phyloP scores from a whole-genome alignment of 345 rosid genomes.

The Chamaenerion angustifolium region DNA sequence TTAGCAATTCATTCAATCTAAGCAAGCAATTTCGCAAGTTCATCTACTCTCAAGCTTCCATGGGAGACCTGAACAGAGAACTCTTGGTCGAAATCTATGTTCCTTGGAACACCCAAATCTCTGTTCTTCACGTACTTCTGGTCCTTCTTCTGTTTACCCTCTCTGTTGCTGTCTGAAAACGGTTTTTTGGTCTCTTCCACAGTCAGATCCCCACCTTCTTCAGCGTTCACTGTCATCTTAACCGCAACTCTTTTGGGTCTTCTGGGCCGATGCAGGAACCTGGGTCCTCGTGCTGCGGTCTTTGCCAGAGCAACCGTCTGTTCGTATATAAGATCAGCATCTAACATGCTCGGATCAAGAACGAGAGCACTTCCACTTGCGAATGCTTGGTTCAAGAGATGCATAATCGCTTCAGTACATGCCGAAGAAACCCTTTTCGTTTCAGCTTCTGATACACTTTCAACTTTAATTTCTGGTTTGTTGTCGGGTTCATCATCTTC shows the following conservation, averaged over 20 bases:
- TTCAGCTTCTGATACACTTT: slow-evolving; percentile 19
- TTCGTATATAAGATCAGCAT: slow-evolving; percentile 47
- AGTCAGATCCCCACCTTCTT: slow-evolving; percentile 11
- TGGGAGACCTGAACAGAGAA: slow-evolving; percentile 20
- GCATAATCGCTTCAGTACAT: slow-evolving; percentile 26
- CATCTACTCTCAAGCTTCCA: slow-evolving; percentile 68
- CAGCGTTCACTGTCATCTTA: slow-evolving; percentile 27
- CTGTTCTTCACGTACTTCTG: slow-evolving; percentile 6
- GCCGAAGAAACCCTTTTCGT: slow-evolving; percentile 6
- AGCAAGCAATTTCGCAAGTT: slow-evolving; percentile 71
- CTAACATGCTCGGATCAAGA: slow-evolving; percentile 31
- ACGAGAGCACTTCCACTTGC: slow-evolving; percentile 55
- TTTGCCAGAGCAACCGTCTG: slow-evolving; percentile 40
- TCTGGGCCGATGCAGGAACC: slow-evolving; percentile 27
- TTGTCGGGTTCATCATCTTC: slow-evolving; percentile 1
- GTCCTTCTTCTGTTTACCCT: slow-evolving; percentile 8
- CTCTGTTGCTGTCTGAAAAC: slow-evolving; percentile 12
- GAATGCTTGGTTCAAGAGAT: slow-evolving; percentile 53
- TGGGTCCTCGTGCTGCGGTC: slow-evolving; percentile 51
- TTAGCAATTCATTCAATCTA: too few relatives aligned
- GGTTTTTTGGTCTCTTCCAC: slow-evolving; percentile 11
- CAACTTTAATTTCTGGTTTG: slow-evolving; percentile 1
- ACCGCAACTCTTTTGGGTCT: slow-evolving; percentile 24
- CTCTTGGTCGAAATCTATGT: slow-evolving; percentile 12
- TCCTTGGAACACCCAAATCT: slow-evolving; percentile 11